Evolutionary conservation across 2,329 filamentous ascomycete species (phyloP).

Genomic region (Hymenoscyphus scutula): DNA sequence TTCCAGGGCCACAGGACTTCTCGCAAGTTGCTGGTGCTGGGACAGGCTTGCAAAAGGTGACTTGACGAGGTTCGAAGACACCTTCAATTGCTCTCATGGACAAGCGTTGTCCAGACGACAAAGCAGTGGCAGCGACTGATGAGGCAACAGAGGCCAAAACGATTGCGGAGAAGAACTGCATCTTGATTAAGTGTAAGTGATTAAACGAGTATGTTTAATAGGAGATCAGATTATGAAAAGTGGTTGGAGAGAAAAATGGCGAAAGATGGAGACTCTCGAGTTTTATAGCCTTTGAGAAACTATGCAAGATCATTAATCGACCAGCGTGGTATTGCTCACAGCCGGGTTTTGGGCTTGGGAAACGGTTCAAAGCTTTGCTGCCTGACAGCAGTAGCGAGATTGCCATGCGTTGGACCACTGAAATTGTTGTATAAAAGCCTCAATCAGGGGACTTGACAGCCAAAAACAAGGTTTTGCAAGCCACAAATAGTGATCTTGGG

Average conservation of each 20-base stretch:
- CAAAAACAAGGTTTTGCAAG: background rate
- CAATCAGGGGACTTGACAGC: background rate
- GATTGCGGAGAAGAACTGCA: background rate
- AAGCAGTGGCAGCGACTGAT: background rate
- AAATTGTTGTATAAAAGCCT: background rate
- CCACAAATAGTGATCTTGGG: background rate
- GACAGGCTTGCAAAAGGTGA: background rate
- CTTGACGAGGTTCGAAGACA: background rate
- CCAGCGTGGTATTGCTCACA: background rate
- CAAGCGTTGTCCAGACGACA: background rate
- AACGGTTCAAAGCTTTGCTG: background rate
- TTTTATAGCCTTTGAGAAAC: background rate
- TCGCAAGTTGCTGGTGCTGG: conserved; percentile 4
- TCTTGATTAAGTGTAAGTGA: background rate
- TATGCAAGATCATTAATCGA: background rate
- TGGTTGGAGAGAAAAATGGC: background rate
- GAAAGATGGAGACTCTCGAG: background rate
- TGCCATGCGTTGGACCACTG: background rate
- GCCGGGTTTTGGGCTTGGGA: background rate
- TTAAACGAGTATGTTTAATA: background rate
- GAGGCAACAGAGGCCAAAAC: background rate
- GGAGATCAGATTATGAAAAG: background rate
- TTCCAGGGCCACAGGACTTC: background rate
- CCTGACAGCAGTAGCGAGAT: background rate
- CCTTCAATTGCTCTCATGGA: background rate